Evolutionary conservation across 345 rosid genomes (phyloP).

Genomic region (Lumnitzera littorea): DNA sequence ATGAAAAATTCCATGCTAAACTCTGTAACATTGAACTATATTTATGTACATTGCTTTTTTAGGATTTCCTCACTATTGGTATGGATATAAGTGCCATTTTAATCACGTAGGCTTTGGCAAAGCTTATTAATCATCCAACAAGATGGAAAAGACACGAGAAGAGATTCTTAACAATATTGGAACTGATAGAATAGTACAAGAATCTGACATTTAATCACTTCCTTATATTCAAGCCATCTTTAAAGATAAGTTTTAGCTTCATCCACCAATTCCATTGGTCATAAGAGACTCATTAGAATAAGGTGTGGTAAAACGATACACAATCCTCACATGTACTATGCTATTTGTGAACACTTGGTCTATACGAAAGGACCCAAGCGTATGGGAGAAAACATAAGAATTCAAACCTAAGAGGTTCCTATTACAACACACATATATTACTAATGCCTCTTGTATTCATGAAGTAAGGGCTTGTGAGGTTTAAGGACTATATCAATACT

Average conservation of each 20-base stretch:
- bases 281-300: conserved; percentile 20
- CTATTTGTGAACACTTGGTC: conserved; percentile 34
- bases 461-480: too few species aligned
- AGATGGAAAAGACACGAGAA: conserved; percentile 25
- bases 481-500: too few species aligned
- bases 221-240: conserved; percentile 32
- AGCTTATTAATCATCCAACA: conserved; percentile 32
- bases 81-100: conserved; percentile 36
- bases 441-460: too few species aligned
- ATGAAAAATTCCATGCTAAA: neutral
- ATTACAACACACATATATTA: too few species aligned
- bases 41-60: neutral
- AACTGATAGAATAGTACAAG: conserved; percentile 20
- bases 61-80: conserved; percentile 40
- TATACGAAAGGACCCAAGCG: conserved; percentile 29
- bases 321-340: conserved; percentile 17
- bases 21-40: neutral
- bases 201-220: conserved; percentile 26
- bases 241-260: conserved; percentile 38
- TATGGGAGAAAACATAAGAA: conserved; percentile 28
- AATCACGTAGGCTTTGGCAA: conserved; percentile 35
- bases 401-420: conserved; percentile 35
- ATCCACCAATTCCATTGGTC: conserved; percentile 40
- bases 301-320: conserved; percentile 21
- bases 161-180: conserved; percentile 32